phyloP scores from a whole-genome alignment of 2,329 filamentous ascomycete genomes.

The Fusarium buharicum region DNA sequence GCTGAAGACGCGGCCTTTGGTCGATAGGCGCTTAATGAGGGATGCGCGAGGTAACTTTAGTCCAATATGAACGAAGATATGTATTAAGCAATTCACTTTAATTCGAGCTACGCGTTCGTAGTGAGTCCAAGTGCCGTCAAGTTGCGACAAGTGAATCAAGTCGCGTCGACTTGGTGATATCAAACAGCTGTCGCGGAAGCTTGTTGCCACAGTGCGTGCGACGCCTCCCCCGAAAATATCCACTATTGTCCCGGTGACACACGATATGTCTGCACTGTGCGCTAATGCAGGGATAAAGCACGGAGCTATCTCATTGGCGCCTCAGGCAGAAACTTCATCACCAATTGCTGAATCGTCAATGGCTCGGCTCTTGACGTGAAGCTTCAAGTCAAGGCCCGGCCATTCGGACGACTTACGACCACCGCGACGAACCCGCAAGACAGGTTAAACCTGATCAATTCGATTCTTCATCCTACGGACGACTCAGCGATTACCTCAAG shows the following conservation, averaged over 20 bases:
- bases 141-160: conserved; percentile 32
- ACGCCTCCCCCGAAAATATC: conserved; percentile 14
- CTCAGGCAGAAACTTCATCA: conserved; percentile 44
- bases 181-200: conserved; percentile 43
- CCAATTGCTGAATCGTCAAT: conserved; percentile 47
- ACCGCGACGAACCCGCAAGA: conserved; percentile 31
- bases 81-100: neutral
- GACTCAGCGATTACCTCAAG: conserved; percentile 30
- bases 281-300: conserved; percentile 32
- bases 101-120: conserved; percentile 24
- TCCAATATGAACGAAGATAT: conserved; percentile 4
- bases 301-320: conserved; percentile 14
- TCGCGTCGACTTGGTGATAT: conserved; percentile 42
- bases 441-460: conserved; percentile 43
- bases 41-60: conserved; percentile 4
- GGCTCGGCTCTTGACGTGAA: conserved; percentile 41
- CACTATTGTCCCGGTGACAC: conserved; percentile 1
- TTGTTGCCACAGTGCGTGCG: conserved; percentile 46
- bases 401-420: conserved; percentile 36
- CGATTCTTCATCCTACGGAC: conserved; percentile 19
- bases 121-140: conserved; percentile 7
- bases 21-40: conserved; percentile 15
- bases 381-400: conserved; percentile 45
- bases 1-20: conserved; percentile 38
- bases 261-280: conserved; percentile 33